Conservation (phyloP, 768 basidiomycete species). For the Pleurotus eryngii region DNA sequence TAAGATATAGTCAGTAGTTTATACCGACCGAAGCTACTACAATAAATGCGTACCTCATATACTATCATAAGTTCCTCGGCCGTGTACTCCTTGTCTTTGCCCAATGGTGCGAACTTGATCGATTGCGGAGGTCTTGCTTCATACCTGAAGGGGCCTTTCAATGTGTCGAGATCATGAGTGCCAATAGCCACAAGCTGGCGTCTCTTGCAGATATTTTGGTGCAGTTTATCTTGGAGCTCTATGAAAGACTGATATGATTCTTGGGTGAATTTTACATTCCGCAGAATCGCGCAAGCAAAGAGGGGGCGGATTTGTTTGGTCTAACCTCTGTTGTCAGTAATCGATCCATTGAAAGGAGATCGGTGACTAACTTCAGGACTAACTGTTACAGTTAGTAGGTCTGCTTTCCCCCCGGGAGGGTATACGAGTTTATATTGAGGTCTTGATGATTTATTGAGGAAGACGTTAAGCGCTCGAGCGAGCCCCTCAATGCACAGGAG, state of each 20-base stretch:
- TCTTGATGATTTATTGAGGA: slow-evolving; percentile 65
- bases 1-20: not conserved
- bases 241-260: slow-evolving; percentile 95
- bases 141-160: slow-evolving; percentile 85
- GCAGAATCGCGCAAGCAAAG: slow-evolving; percentile 88
- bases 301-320: slow-evolving; percentile 81
- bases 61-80: slow-evolving; percentile 90
- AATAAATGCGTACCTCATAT: slow-evolving; percentile 68
- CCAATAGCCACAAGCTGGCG: slow-evolving; percentile 94
- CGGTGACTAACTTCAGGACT: slow-evolving; percentile 61
- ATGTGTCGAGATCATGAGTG: slow-evolving; percentile 93
- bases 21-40: not conserved
- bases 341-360: not conserved
- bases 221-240: slow-evolving; percentile 98
- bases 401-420: slow-evolving; percentile 63
- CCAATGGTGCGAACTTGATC: slow-evolving; percentile 89
- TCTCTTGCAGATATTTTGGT: slow-evolving; percentile 90
- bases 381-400: slow-evolving; percentile 65
- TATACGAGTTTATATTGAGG: slow-evolving; percentile 74
- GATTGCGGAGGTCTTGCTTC: slow-evolving; percentile 77
- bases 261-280: slow-evolving; percentile 85
- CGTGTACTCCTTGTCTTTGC: slow-evolving; percentile 73
- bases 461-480: slow-evolving; percentile 78
- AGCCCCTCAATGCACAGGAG: slow-evolving; percentile 97
- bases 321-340: slow-evolving; percentile 31